Conservation (phyloP, 768 basidiomycete genomes). For the Agrocybe praecox region DNA sequence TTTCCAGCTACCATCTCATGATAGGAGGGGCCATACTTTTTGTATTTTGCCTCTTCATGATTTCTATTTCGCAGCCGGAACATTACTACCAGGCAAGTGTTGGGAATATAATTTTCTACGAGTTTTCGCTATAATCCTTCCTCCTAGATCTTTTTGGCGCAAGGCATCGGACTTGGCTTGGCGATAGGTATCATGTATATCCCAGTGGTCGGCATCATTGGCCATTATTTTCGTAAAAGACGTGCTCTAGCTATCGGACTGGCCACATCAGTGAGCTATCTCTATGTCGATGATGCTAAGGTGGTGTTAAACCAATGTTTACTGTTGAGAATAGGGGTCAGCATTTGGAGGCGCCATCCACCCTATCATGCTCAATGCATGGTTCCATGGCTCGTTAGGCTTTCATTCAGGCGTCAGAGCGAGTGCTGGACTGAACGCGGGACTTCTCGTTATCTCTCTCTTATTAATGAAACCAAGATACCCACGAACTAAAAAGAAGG, state of each 20-base stretch:
- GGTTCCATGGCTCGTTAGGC: constrained; percentile 47
- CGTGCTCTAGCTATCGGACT: constrained; percentile 37
- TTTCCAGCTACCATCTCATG: constrained; percentile 42
- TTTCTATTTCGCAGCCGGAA: constrained; percentile 40
- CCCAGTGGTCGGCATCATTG: constrained; percentile 41
- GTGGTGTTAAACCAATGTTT: background rate
- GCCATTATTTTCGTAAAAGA: constrained; percentile 38
- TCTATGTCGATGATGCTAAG: background rate
- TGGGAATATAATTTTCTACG: background rate
- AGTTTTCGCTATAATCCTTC: constrained; percentile 23
- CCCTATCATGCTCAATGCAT: constrained; percentile 63
- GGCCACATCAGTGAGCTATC: constrained; percentile 29
- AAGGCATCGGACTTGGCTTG: constrained; percentile 51
- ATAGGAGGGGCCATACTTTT: constrained; percentile 48
- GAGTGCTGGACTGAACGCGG: constrained; percentile 44
- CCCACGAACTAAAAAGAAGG: constrained; percentile 34
- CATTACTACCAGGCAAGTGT: constrained; percentile 40
- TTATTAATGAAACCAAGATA: constrained; percentile 46
- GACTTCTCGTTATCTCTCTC: constrained; percentile 36
- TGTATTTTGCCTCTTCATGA: constrained; percentile 46
- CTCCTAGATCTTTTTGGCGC: constrained; percentile 45
- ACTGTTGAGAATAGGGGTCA: constrained; percentile 36
- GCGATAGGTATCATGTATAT: constrained; percentile 54
- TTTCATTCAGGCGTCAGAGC: constrained; percentile 56
- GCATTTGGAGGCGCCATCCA: constrained; percentile 62